Evolutionary conservation across 2,329 filamentous ascomycete species (phyloP), one percentile per base, ranked within the genome.

Genomic region (Penicillium sp.): DNA sequence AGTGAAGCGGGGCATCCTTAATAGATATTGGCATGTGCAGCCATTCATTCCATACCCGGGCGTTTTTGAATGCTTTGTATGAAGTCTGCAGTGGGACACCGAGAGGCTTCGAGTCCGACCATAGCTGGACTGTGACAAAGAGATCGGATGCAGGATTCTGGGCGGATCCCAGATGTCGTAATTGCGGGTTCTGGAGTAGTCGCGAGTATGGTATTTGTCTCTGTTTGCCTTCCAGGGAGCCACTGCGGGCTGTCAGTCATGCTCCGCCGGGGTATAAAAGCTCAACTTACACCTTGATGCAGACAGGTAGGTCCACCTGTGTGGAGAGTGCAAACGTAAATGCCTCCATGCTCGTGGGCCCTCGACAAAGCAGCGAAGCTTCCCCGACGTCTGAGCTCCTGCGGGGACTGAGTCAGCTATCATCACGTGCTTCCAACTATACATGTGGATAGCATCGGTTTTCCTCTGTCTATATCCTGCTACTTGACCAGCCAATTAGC

Each of bases 261-360:
- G 33, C 1, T 4, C 18, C 10, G 18, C 4, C 18, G 4, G 18
- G 18, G 5, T 24, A 18, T 23, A 12, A 20, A 24, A 25, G 15
- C 3, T 9, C 6, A 13, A 74, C 80, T 56, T 73, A 84, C 82
- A 86, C 81, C 71, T 80, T 82, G 54, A 85, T 73, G 61, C 78
- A 76, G 46, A 85, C 76, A 18, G 87, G 83, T 57, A 91, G 81
- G 61, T 89, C 80, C 61, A 97, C 79, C 70, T 88, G 84, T 58
- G 89, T 87, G 52, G 93, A 95, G 65, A 85, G 89, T 59, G 89
- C 91, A 75, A 97, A 97, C 27, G 91, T 95, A 72, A 95, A 96
- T 45, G 91, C 87, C 73, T 98, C 93, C 89, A 96, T 96, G 38
- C 50, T 65, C 28, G 28, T 12, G 32, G 35, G 32, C 46, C 35